Percentiles rank a stretch among this genome's conserved stretches.
Evolutionary conservation across 1,284 basidiomycete species (phyloP).

Genomic region (Termitomyces sp.): DNA sequence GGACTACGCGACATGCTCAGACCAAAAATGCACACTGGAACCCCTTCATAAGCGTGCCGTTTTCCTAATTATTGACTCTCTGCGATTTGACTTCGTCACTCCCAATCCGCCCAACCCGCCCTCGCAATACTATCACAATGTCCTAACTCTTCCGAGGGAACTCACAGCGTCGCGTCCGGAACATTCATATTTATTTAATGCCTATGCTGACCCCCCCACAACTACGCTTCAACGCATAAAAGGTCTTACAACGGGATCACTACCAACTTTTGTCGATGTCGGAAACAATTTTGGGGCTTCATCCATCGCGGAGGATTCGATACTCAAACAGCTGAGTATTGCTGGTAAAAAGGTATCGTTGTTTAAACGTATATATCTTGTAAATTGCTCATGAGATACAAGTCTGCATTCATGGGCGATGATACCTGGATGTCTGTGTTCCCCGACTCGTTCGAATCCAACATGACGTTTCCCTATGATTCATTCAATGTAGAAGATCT

Average conservation of each 20-base stretch:
- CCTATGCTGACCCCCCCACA: constrained; percentile 92
- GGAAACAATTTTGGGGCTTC: constrained; percentile 89
- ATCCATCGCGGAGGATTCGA: constrained; percentile 84
- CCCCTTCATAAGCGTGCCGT: constrained; percentile 77
- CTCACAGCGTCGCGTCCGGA: constrained; percentile 58
- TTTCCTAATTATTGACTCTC: constrained; percentile 86
- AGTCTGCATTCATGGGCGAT: constrained; percentile 89
- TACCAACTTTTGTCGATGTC: constrained; percentile 95
- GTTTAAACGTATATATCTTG: constrained; percentile 8
- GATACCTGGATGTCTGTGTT: constrained; percentile 96
- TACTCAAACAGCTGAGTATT: constrained; percentile 56
- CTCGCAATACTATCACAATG: constrained; percentile 76
- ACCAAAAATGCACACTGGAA: constrained; percentile 43
- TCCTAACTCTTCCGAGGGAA: constrained; percentile 75
- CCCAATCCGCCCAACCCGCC: constrained; percentile 56
- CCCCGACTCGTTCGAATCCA: constrained; percentile 66
- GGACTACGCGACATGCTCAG: constrained; percentile 45
- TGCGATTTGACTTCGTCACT: constrained; percentile 93
- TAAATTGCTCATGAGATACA: constrained; percentile 13
- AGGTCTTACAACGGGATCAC: constrained; percentile 89
- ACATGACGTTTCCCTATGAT: constrained; percentile 82
- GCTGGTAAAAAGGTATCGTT: constrained; percentile 55
- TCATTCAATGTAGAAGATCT: constrained; percentile 99
- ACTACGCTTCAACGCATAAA: constrained; percentile 95
- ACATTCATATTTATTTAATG: constrained; percentile 83